A percentile compares a stretch with the other conserved stretches of the same genome.
Evolutionary conservation across 371 early-diverging fungal genomes (phyloP).

Genomic region (Quaeritorhiza haematococci): DNA sequence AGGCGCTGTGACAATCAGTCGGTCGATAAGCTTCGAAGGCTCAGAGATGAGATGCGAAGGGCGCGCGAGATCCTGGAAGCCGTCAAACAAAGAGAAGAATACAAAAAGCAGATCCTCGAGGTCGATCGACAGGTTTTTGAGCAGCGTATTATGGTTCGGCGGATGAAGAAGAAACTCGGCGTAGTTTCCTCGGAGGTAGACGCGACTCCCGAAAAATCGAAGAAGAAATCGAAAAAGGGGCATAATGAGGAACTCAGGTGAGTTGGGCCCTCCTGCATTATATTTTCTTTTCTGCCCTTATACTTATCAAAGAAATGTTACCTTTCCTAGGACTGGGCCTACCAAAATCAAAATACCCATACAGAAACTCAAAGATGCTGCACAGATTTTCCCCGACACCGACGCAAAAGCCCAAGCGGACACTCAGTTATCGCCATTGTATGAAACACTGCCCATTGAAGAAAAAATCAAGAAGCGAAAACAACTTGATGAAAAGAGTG

Average conservation of each 20-base stretch:
- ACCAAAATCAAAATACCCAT: conserved; percentile 27
- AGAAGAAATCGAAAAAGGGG: conserved; percentile 21
- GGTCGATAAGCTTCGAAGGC: conserved; percentile 72
- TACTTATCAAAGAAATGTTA: not conserved
- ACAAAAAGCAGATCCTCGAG: conserved; percentile 61
- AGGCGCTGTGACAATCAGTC: conserved; percentile 79
- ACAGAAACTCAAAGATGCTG: conserved; percentile 19
- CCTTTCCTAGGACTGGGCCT: not conserved
- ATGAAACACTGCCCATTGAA: too few relatives aligned
- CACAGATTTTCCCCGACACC: too few relatives aligned
- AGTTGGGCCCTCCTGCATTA: not conserved
- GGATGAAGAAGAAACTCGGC: conserved; percentile 39
- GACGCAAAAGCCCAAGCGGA: too few relatives aligned
- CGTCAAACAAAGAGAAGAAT: conserved; percentile 73
- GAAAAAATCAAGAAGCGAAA: conserved; percentile 22
- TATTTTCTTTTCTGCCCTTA: not conserved
- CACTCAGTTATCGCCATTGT: too few relatives aligned
- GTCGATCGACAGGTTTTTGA: conserved; percentile 56
- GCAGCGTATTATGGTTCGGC: conserved; percentile 35
- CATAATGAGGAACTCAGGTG: too few relatives aligned
- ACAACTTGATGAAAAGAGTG: conserved; percentile 28
- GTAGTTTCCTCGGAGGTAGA: conserved; percentile 22
- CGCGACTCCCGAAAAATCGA: conserved; percentile 14
- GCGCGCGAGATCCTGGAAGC: conserved; percentile 73
- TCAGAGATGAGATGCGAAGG: conserved; percentile 74